Evolutionary conservation across 192 early-diverging fungal species (phyloP).

Genomic region (Coemansia sp.): DNA sequence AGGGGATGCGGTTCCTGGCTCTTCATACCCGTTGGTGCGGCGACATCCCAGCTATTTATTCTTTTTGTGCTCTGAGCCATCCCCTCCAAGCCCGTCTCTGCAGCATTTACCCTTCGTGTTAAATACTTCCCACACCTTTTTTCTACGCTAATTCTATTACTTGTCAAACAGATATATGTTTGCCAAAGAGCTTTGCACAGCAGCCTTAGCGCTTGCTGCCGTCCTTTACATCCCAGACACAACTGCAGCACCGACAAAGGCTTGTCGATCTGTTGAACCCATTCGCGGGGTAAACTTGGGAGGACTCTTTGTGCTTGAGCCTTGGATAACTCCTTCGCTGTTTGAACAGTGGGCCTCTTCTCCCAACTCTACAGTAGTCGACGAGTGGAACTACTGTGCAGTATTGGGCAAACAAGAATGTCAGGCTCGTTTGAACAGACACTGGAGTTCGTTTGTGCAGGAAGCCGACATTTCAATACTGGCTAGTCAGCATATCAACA

Average conservation of each 20-base stretch:
- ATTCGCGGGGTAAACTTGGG: slow-evolving; percentile 73
- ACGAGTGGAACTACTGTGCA: slow-evolving; percentile 66
- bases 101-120: slow-evolving; percentile 6
- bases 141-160: slow-evolving; percentile 7
- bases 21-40: no score
- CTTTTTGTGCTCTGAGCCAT: no score
- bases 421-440: slow-evolving; percentile 48
- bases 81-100: no score
- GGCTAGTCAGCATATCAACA: slow-evolving; percentile 61
- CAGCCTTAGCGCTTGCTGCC: slow-evolving; percentile 5
- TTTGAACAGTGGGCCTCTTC: slow-evolving; percentile 42
- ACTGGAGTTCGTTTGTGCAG: slow-evolving; percentile 63
- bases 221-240: not conserved
- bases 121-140: not conserved
- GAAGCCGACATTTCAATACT: slow-evolving; percentile 61
- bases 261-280: slow-evolving; percentile 1
- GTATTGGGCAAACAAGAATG: slow-evolving; percentile 58
- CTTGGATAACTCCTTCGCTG: slow-evolving; percentile 58
- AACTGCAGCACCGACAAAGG: not conserved
- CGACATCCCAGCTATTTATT: no score
- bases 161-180: slow-evolving; percentile 3
- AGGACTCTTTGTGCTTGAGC: slow-evolving; percentile 70
- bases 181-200: not conserved
- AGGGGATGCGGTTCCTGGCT: no score
- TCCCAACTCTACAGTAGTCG: slow-evolving; percentile 41